Percentiles rank a stretch among this genome's conserved stretches.
Evolutionary conservation across 306 rosid species (phyloP).

Genomic region (Sophora flavescens): DNA sequence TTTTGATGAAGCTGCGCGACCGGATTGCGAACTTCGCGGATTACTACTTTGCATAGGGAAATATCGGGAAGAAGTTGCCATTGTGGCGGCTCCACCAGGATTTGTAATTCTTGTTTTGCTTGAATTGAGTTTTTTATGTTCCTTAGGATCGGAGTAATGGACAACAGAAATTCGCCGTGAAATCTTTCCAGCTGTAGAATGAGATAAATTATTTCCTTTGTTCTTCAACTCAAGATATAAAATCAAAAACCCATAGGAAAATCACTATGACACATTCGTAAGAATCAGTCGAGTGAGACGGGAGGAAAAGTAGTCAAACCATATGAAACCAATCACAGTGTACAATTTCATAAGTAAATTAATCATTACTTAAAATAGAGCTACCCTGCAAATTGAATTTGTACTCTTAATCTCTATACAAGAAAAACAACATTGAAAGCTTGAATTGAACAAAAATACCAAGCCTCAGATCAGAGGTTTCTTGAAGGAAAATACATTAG

Average conservation of each 20-base stretch:
- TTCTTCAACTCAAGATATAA: conserved; percentile 16
- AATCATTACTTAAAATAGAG: background rate
- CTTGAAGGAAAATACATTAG: background rate
- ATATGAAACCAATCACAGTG: background rate
- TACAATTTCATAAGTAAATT: conserved; percentile 22
- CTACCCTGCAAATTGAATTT: conserved; percentile 3
- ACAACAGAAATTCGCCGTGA: conserved; percentile 71
- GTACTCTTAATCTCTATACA: background rate
- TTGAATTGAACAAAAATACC: conserved; percentile 24
- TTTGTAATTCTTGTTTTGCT: conserved; percentile 41
- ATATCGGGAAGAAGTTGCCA: conserved; percentile 52
- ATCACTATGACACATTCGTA: conserved; percentile 11
- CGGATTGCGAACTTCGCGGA: conserved; percentile 4
- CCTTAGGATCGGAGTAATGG: conserved; percentile 74
- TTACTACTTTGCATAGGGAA: conserved; percentile 49
- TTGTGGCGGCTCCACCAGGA: conserved; percentile 51
- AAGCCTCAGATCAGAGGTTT: conserved; percentile 3
- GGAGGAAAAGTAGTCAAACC: background rate
- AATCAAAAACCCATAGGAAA: background rate
- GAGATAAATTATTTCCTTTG: conserved; percentile 24
- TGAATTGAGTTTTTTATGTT: conserved; percentile 54
- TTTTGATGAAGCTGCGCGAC: conserved; percentile 59
- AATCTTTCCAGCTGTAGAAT: conserved; percentile 74
- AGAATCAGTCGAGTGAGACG: background rate
- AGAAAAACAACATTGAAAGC: conserved; percentile 8